A percentile compares a stretch with the other conserved stretches of the same genome.
phyloP scores from a whole-genome alignment of 768 basidiomycete genomes.

The Phlegmacium glaucopus region DNA sequence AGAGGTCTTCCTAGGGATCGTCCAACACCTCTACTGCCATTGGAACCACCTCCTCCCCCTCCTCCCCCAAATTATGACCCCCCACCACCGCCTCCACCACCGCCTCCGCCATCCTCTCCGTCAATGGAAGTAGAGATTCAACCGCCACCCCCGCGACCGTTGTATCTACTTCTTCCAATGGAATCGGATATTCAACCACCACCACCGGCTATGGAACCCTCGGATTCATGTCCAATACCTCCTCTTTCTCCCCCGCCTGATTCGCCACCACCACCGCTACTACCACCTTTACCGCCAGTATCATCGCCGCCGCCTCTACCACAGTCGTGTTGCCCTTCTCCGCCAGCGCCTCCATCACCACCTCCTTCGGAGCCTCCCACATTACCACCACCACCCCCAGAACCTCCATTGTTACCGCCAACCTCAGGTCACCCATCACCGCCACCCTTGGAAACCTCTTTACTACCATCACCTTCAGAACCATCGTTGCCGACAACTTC shows the following conservation, averaged over 20 bases:
- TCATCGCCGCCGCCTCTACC: constrained; percentile 17
- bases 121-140: constrained; percentile 19
- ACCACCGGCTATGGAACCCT: constrained; percentile 34
- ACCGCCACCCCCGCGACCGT: constrained; percentile 25
- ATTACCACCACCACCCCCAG: constrained; percentile 32
- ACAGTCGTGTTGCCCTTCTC: constrained; percentile 19
- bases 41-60: constrained; percentile 24
- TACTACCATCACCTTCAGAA: constrained; percentile 7
- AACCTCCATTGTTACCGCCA: constrained; percentile 34
- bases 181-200: constrained; percentile 27
- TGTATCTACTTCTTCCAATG: constrained; percentile 15
- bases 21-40: constrained; percentile 14
- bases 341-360: constrained; percentile 9
- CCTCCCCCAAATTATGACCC: constrained; percentile 27
- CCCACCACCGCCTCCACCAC: constrained; percentile 29
- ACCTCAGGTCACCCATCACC: constrained; percentile 28
- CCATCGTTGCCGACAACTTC: constrained; percentile 1
- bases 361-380: constrained; percentile 25
- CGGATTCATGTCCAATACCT: constrained; percentile 32
- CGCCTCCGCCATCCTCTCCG: constrained; percentile 19
- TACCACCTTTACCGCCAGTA: constrained; percentile 11
- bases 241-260: constrained; percentile 27
- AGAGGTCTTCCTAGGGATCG: constrained; percentile 15
- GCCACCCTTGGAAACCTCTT: constrained; percentile 13
- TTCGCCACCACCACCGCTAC: constrained; percentile 15